Base-by-base conservation (phyloP, 2,329 filamentous ascomycete species). In the Ciborinia camelliae region DNA sequence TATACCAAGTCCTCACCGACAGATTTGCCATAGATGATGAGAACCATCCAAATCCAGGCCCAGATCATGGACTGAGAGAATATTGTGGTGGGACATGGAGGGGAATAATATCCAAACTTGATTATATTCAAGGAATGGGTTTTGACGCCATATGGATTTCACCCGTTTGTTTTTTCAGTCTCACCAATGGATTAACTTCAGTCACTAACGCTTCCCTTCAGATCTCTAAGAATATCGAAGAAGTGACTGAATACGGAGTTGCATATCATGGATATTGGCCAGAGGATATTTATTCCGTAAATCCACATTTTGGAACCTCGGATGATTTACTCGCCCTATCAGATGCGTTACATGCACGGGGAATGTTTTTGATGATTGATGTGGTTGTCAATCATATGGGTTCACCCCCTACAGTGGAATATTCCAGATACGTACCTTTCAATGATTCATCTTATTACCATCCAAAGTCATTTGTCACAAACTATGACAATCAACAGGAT, bases 251-350 rank as follows among this genome's bases (percentile, higher is more conserved):
- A 7, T 67, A 71, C 35, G 77, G 62, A n/a, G 68, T 76, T 57
- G 75, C 75, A 30, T 80, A 78, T 63, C 78, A 80, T 58, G 79
- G 77, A 7, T 81, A 79, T 69, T 80, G 79, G 79, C 75, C 77
- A 50, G 74, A 79, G 63, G 73, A 80, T 63, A 67, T 80, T 23
- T 79, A 82, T 65, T 68, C 76, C 10, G 73, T 90, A 63, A 88
- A 90, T 70, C 67, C 79, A 3, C 79, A 85, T 65, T 86, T 84
- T 68, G 87, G 88, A 37, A 84, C 83, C 0, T 79, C 79, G 3
- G 77, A 82, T 18, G 87, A 90, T 68, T 78, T 90, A 63, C 81
- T 81, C 68, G 80, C 78, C 8, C 79, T 90, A 5, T 79, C 86
- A 1, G 75, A 76, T 37, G 85, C 82, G 2, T 75, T 86, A 2